Percentiles rank a stretch among this genome's conserved stretches.
Conservation (phyloP, 1,284 basidiomycete species). For the Rhodotorula sp. region DNA sequence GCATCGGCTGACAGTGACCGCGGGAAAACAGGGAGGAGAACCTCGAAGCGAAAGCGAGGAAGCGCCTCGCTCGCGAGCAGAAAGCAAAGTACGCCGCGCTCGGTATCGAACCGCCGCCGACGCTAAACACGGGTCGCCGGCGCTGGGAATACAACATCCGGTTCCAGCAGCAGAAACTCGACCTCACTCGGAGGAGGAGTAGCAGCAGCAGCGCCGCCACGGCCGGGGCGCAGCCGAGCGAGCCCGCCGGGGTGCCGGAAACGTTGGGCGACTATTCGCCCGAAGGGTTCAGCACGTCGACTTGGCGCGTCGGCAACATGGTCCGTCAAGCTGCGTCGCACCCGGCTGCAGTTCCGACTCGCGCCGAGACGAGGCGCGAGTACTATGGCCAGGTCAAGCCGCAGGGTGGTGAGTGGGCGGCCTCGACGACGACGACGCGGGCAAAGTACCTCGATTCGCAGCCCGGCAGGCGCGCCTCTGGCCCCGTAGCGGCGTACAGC, state of each 20-base stretch:
- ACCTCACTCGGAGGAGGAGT: no score
- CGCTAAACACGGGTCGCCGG: background rate
- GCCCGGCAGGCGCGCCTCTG: background rate
- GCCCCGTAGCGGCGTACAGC: background rate
- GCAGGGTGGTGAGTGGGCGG: no score
- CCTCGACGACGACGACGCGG: background rate
- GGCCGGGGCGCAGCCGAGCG: background rate
- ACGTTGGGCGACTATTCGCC: background rate
- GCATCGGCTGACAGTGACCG: no score
- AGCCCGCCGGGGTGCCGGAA: background rate
- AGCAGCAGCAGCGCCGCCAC: background rate
- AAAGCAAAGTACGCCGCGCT: background rate
- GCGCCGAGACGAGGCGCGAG: background rate
- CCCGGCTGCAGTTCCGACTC: background rate
- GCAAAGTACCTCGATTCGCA: no score
- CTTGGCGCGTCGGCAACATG: background rate
- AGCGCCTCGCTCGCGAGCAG: constrained; percentile 6
- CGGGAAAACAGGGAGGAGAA: constrained; percentile 14
- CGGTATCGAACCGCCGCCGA: background rate
- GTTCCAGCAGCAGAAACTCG: background rate
- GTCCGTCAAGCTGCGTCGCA: background rate
- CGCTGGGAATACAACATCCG: constrained; percentile 3
- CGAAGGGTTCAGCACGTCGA: background rate
- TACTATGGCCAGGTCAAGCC: background rate
- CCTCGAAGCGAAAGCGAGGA: constrained; percentile 12